These are phyloP conservation scores for Lachnellula hyalina DNA, from an alignment of 2,329 filamentous ascomycete genomes.

Conservation along the genomic window DNA sequence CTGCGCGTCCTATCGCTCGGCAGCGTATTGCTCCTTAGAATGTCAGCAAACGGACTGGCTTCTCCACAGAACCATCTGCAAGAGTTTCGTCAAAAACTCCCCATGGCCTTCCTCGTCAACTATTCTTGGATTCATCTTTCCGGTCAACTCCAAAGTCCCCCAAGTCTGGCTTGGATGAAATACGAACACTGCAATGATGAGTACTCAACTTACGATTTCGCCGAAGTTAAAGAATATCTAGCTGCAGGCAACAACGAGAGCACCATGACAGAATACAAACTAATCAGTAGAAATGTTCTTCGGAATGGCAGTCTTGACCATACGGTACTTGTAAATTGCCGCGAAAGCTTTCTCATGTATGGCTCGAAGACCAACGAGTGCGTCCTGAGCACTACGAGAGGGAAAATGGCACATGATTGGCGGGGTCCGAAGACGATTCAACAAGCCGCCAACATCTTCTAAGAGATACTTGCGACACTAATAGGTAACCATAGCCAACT, in stretches of 20 bases:
- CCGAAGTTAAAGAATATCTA: too few species aligned
- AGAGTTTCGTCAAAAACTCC: background rate
- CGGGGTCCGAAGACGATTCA: too few species aligned
- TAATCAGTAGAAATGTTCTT: background rate
- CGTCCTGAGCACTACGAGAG: background rate
- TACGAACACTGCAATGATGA: background rate
- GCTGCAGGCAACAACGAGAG: too few species aligned
- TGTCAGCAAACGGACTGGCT: background rate
- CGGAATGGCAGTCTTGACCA: background rate
- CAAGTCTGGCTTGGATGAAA: background rate
- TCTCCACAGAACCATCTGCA: background rate
- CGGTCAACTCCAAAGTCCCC: background rate
- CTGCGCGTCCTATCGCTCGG: background rate
- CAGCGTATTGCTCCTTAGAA: background rate
- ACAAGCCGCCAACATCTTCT: too few species aligned
- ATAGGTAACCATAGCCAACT: too few species aligned
- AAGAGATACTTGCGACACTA: too few species aligned
- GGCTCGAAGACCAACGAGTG: background rate
- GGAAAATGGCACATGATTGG: background rate
- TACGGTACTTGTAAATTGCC: background rate
- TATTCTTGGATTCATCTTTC: background rate
- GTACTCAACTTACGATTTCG: background rate
- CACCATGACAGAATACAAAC: too few species aligned
- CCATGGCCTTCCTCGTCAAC: background rate
- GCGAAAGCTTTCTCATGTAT: background rate